These are phyloP conservation scores for Rhizopus stolonifer DNA, from an alignment of 371 early-diverging fungal genomes.

Conservation along the genomic window DNA sequence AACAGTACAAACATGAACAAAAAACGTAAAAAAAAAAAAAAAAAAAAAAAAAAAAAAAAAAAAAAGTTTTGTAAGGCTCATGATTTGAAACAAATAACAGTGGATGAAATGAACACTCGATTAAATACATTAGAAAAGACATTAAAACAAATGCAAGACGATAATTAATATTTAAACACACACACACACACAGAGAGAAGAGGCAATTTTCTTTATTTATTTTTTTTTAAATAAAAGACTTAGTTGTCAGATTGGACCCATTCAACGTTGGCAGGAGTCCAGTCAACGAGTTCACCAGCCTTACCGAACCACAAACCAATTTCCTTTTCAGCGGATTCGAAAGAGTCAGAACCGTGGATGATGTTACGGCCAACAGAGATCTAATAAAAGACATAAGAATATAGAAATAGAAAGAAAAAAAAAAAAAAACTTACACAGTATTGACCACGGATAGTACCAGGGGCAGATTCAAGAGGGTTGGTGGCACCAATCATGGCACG, in stretches of 20 bases:
- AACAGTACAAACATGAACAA: not conserved
- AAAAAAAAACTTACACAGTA: constrained; percentile 50
- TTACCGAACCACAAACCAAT: constrained; percentile 91
- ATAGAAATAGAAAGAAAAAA: no score
- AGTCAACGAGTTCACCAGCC: constrained; percentile 49
- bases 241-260: constrained; percentile 50
- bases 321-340: constrained; percentile 90
- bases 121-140: constrained; percentile 18
- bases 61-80: no score
- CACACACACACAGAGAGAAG: not conserved
- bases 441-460: constrained; percentile 96
- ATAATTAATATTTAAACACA: not conserved
- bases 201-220: not conserved
- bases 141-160: constrained; percentile 14
- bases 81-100: constrained; percentile 4
- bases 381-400: constrained; percentile 9
- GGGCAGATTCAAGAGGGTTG: constrained; percentile 77
- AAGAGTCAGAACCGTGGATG: constrained; percentile 93
- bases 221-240: constrained; percentile 3
- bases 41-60: not conserved
- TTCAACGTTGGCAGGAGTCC: constrained; percentile 43
- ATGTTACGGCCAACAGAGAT: constrained; percentile 82
- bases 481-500: constrained; percentile 89
- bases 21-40: not conserved
- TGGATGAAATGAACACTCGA: constrained; percentile 19